These are phyloP conservation scores for Auricularia auricula-judae DNA, from an alignment of 768 basidiomycete species.

Conservation along the genomic window DNA sequence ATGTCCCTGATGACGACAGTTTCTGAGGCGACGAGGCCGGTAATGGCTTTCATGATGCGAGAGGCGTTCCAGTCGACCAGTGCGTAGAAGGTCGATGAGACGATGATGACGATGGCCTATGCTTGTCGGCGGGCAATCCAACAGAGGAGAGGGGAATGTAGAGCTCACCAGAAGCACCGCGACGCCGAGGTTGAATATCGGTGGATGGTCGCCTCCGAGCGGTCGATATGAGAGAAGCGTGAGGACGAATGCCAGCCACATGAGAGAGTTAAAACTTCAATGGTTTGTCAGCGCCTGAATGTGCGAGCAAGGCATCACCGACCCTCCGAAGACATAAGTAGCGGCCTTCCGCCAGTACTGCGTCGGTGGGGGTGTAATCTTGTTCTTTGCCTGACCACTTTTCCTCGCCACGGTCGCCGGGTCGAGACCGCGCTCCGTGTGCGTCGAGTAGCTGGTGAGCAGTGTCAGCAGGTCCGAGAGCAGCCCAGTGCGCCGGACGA, in stretches of 20 bases:
- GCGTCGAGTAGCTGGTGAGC: conserved; percentile 23
- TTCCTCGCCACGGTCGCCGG: conserved; percentile 29
- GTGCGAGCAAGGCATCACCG: conserved; percentile 26
- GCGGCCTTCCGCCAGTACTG: conserved; percentile 38
- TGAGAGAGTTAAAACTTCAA: not conserved
- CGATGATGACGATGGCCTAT: conserved; percentile 27
- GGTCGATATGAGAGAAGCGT: not conserved
- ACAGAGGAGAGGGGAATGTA: not conserved
- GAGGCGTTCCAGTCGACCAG: conserved; percentile 45
- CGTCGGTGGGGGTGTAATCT: conserved; percentile 36
- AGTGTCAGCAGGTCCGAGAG: not conserved
- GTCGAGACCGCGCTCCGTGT: conserved; percentile 37
- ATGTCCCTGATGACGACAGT: conserved; percentile 52
- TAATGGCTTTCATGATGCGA: conserved; percentile 51
- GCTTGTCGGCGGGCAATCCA: not conserved
- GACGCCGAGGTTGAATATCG: conserved; percentile 46
- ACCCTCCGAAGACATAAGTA: conserved; percentile 46
- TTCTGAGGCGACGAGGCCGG: conserved; percentile 54
- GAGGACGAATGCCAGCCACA: no score
- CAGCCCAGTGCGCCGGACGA: not conserved
- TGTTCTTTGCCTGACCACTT: conserved; percentile 36
- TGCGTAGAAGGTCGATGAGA: conserved; percentile 38
- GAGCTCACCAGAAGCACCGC: conserved; percentile 36
- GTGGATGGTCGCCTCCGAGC: conserved; percentile 27
- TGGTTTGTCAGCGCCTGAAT: no score